Percentiles rank a stretch among this genome's conserved stretches.
phyloP scores from a whole-genome alignment of 805 yeast species.

The Metschnikowia hibisci region DNA sequence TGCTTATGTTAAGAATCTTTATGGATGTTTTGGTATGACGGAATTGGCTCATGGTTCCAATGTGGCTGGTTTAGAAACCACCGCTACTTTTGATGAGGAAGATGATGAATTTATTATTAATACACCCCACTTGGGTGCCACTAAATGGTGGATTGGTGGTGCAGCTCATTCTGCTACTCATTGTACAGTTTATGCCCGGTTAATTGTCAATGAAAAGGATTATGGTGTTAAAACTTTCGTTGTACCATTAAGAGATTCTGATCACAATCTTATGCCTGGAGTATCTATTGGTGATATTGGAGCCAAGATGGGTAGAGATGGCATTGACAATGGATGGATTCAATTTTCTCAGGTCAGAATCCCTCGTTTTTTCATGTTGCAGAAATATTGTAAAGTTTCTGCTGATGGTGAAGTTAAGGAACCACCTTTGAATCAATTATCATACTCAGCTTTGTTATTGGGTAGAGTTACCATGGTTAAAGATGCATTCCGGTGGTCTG shows the following conservation, averaged over 20 bases:
- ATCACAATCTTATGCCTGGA: constrained; percentile 75
- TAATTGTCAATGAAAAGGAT: constrained; percentile 77
- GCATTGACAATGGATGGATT: constrained; percentile 96
- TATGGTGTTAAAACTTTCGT: constrained; percentile 91
- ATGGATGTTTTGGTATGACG: constrained; percentile 63
- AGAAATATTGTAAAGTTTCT: constrained; percentile 69
- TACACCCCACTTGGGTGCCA: constrained; percentile 89
- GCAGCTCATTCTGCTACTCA: constrained; percentile 95
- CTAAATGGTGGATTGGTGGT: constrained; percentile 99
- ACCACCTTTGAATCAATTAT: constrained; percentile 84
- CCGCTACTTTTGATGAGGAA: constrained; percentile 68
- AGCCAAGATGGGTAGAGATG: constrained; percentile 92
- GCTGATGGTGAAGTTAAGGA: constrained; percentile 65
- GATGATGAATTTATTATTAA: constrained; percentile 69
- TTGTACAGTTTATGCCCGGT: constrained; percentile 77
- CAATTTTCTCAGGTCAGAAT: constrained; percentile 81
- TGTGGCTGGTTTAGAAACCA: constrained; percentile 91
- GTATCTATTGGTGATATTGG: constrained; percentile 88
- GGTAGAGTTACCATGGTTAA: constrained; percentile 90
- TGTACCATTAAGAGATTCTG: constrained; percentile 78
- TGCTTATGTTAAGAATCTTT: constrained; percentile 50
- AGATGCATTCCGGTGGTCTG: constrained; percentile 78
- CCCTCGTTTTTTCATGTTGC: constrained; percentile 80
- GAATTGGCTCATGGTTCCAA: constrained; percentile 70
- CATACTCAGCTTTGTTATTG: constrained; percentile 80